Conservation (phyloP, 1,139 yeast genomes). For the Suhomyces ambrosiae region DNA sequence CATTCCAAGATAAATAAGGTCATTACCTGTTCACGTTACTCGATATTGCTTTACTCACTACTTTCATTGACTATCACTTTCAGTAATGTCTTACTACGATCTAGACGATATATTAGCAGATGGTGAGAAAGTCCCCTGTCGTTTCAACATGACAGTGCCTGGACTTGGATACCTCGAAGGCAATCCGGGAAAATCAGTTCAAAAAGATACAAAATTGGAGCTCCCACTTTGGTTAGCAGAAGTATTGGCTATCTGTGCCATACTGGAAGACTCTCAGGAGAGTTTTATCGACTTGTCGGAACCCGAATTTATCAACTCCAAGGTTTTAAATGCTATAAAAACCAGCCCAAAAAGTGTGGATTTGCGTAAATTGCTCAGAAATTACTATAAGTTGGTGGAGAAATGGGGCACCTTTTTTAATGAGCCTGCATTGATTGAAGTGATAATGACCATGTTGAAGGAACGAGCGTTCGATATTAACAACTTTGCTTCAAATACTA, state of each 20-base stretch:
- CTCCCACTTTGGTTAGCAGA: slow-evolving; percentile 91
- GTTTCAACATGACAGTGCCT: slow-evolving; percentile 75
- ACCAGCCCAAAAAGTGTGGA: slow-evolving; percentile 72
- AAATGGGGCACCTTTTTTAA: slow-evolving; percentile 74
- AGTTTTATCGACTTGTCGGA: slow-evolving; percentile 69
- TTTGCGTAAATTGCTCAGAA: slow-evolving; percentile 63
- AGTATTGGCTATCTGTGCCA: slow-evolving; percentile 62
- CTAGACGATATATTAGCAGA: slow-evolving; percentile 87
- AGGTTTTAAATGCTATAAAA: slow-evolving; percentile 79
- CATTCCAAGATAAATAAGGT: no score
- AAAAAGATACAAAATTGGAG: slow-evolving; percentile 68
- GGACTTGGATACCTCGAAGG: slow-evolving; percentile 89
- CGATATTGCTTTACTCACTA: no score
- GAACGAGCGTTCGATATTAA: slow-evolving; percentile 70
- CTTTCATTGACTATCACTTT: no score
- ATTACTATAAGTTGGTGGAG: slow-evolving; percentile 68
- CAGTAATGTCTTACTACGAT: slow-evolving; percentile 68
- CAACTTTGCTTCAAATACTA: slow-evolving; percentile 65
- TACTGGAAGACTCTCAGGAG: slow-evolving; percentile 39
- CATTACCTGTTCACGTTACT: no score
- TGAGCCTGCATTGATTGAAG: slow-evolving; percentile 62
- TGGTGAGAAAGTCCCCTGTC: slow-evolving; percentile 70
- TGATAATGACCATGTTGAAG: slow-evolving; percentile 57
- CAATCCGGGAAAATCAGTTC: slow-evolving; percentile 66
- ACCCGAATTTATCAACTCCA: slow-evolving; percentile 65